Evolutionary conservation across 1,139 yeast genomes (phyloP).

Genomic region (Nadsonia starkeyi-henricii): DNA sequence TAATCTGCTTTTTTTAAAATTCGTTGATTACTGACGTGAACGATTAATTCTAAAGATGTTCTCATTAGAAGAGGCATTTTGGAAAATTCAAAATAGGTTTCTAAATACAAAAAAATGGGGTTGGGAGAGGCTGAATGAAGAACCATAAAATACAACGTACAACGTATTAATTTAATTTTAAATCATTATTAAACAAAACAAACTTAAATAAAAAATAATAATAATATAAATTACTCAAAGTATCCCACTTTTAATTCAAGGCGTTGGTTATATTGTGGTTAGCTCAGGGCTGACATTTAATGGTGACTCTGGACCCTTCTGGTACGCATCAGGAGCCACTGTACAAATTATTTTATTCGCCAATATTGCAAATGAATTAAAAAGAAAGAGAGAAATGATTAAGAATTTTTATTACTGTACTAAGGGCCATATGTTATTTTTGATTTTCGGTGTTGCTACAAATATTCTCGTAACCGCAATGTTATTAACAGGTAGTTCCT

Average conservation of each 20-base stretch:
- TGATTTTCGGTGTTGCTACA: conserved; percentile 68
- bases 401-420: conserved; percentile 48
- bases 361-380: conserved; percentile 52
- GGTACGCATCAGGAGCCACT: conserved; percentile 61
- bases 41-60: too few relatives aligned
- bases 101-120: too few relatives aligned
- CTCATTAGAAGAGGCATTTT: too few relatives aligned
- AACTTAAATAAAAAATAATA: too few relatives aligned
- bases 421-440: conserved; percentile 48
- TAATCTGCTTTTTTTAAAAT: too few relatives aligned
- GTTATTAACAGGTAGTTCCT: conserved; percentile 3
- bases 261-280: conserved; percentile 75
- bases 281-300: conserved; percentile 71
- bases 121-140: too few relatives aligned
- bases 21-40: too few relatives aligned
- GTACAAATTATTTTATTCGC: conserved; percentile 57
- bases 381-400: conserved; percentile 34
- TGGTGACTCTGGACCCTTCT: conserved; percentile 61
- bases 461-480: conserved; percentile 53
- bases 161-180: too few relatives aligned
- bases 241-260: conserved; percentile 32
- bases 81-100: too few relatives aligned
- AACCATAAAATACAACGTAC: too few relatives aligned
- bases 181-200: too few relatives aligned
- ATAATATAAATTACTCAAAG: background rate